Evolutionary conservation across 2,329 filamentous ascomycete species (phyloP), one percentile per base, ranked within the genome.

Genomic region (Trichoderma sp.): DNA sequence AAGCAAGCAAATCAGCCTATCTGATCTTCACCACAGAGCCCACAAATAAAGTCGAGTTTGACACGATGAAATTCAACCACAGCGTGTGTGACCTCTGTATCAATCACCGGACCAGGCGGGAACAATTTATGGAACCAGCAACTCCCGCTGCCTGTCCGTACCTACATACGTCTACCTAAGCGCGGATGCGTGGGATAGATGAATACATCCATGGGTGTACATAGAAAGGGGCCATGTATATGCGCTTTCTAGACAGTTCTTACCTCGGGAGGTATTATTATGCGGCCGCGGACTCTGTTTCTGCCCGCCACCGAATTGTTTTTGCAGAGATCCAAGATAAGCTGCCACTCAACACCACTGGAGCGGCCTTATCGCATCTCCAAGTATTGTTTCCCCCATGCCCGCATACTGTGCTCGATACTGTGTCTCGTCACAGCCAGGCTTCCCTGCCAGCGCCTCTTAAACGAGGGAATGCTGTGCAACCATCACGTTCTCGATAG

Each of bases 401-500:
- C 21, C 21, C n/a, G 21, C 46, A 49, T 13, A 49, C 46, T 49
- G 46, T 49, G 8, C 46, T 24, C 34, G n/a, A 30, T 61, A 61
- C 59, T 63, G 59, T 54, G 59, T 28, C 59, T 16, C 28, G 30
- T 32, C 51, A n/a, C 59, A 52, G 30, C 46, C 34, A 16, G 55
- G 30, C 55, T 24, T 59, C 37, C 37, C 24, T 30, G 43, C 30
- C 34, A 43, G 34, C 34, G 34, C 26, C 49, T 39, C 61, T 43
- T 46, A 6, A 52, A 32, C 34, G 49, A 30, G 52, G 39, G 46
- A 52, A 64, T 8, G 59, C 34, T 52, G 67, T 43, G 67, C 34
- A 52, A 65, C 60, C 60, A 64, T 69, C 67, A 69, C 67, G 54
- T 65, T 69, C 54, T 63, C 52, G 39, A 34, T 26, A 51, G 51